Evolutionary conservation across 495 filamentous ascomycete genomes (phyloP), one percentile per base, ranked within the genome.

Genomic region (Halenospora varia): DNA sequence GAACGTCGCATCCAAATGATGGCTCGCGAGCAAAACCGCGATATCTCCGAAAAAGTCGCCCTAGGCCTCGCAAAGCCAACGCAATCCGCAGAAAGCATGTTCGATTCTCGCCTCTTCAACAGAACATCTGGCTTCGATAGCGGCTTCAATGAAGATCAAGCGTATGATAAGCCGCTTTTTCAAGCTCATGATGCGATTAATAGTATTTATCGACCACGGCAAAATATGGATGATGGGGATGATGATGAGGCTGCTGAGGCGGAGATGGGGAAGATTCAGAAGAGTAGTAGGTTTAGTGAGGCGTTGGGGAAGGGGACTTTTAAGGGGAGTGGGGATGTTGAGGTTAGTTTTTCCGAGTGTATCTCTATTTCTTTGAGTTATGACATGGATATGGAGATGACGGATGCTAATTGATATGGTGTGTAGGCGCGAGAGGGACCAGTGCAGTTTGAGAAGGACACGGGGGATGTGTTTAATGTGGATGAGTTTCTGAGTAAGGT

Each of bases 381-480:
- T 23, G 47, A 13, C 10, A 24, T 49, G 10, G 47, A 6, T n/a
- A n/a, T n/a, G n/a, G 9, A 25, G 9, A 25, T 24, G 26, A 50
- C 23, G 20, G 45, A 45, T 60, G 47, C 65, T 68, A 73, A 72
- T 63, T 25, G 22, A 10, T 23, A 44, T 53, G 52, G 47, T 69
- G 56, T 55, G 39, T 56, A 89, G 86, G 85, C 76, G 46, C 80
- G 89, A 57, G 88, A 91, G 44, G 94, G 94, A 19, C 94, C 95
- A 1, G 94, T 99, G n/a, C 90, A 96, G 68, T 99, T 99, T 68
- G 94, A 97, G 75, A 96, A 94, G 73, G 94, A 97, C 61, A 75
- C 72, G 4, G 80, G 76, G 2, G 92, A 97, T 74, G 90, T 91
- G 6, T 97, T 97, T 63, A 88, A 92, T 25, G 91, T 97, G 57